Conservation (phyloP, 352 stramenopile species). For the Globisporangium takayamanum region DNA sequence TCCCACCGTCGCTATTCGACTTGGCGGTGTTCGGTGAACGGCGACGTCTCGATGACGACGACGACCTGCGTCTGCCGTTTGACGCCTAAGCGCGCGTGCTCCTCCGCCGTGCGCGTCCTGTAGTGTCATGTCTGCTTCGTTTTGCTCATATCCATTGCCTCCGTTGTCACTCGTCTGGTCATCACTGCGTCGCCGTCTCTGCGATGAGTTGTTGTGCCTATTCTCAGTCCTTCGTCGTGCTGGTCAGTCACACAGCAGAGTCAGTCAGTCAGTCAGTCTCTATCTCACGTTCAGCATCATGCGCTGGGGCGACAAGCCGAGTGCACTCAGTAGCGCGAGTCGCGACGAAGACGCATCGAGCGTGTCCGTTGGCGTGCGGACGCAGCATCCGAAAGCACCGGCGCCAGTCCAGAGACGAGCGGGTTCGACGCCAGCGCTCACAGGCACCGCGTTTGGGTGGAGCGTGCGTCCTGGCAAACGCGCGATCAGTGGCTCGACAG, state of each 20-base stretch:
- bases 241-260: no score
- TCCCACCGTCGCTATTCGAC: conserved; percentile 4
- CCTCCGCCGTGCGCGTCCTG: background rate
- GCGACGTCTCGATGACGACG: background rate
- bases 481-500: background rate
- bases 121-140: background rate
- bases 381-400: background rate
- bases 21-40: background rate
- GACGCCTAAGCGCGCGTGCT: background rate
- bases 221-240: no score
- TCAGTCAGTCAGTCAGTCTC: background rate
- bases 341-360: conserved; percentile 4
- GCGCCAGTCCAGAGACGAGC: background rate
- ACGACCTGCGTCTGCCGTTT: conserved; percentile 2
- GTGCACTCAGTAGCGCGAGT: background rate
- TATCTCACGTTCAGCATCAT: background rate
- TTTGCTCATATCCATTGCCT: no score
- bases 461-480: conserved; percentile 5
- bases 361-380: background rate
- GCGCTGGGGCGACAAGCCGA: conserved; percentile 8
- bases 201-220: no score
- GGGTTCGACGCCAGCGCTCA: background rate
- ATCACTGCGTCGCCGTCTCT: no score
- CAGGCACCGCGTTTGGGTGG: conserved; percentile 5
- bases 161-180: no score